Conservation (phyloP, 805 yeast genomes). For the Zygotorulaspora chibaensis region DNA sequence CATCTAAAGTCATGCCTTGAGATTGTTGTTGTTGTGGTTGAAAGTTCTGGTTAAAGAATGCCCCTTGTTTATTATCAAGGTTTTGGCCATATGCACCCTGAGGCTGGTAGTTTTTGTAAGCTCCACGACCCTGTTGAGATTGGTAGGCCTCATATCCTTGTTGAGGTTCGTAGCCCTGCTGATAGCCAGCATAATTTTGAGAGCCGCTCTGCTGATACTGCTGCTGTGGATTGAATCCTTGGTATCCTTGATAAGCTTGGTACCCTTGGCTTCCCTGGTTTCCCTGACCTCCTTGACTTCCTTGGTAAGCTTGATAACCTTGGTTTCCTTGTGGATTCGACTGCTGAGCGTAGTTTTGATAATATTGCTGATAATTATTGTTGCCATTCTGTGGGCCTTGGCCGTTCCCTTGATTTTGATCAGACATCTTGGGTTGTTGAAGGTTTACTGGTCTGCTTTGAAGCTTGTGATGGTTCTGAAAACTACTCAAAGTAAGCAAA, state of each 20-base stretch:
- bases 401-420: constrained; percentile 29
- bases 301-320: constrained; percentile 21
- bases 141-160: constrained; percentile 9
- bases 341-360: constrained; percentile 29
- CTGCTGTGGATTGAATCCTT: constrained; percentile 22
- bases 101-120: constrained; percentile 21
- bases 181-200: constrained; percentile 23
- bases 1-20: constrained; percentile 73
- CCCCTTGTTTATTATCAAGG: no score
- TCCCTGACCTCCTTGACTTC: constrained; percentile 20
- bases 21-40: constrained; percentile 24
- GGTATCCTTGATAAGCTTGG: constrained; percentile 23
- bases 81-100: constrained; percentile 23
- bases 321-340: constrained; percentile 23
- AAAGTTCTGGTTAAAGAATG: no score
- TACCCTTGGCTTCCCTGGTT: constrained; percentile 16
- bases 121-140: constrained; percentile 22
- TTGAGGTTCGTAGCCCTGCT: constrained; percentile 21
- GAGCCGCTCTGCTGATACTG: constrained; percentile 19
- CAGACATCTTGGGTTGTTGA: constrained; percentile 13
- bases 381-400: constrained; percentile 24
- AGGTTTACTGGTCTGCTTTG: no score
- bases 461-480: no score
- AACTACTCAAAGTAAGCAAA: no score
- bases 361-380: constrained; percentile 21